Conservation (phyloP, 176 grass and related monocot genomes). For the Paspalum notatum region DNA sequence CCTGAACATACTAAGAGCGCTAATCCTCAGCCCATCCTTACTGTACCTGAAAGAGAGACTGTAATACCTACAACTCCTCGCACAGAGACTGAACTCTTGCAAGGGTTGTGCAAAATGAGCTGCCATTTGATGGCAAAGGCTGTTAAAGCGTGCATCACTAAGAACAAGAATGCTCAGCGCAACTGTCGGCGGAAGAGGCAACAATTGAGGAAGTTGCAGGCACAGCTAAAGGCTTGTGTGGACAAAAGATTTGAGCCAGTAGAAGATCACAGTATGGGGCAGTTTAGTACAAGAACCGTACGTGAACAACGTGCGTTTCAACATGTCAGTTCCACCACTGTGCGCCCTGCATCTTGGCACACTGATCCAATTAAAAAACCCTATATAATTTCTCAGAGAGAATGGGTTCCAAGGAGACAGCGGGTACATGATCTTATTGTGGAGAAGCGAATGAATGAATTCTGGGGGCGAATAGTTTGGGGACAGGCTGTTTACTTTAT, state of each 20-base stretch:
- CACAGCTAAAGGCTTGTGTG: not conserved
- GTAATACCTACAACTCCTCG: no score
- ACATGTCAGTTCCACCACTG: no score
- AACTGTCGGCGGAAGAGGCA: not conserved
- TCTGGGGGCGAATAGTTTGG: not conserved
- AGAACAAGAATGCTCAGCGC: not conserved
- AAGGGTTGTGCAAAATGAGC: not conserved
- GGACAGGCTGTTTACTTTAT: not conserved
- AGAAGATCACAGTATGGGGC: not conserved
- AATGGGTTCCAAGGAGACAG: not conserved
- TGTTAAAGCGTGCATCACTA: not conserved
- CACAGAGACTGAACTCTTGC: not conserved
- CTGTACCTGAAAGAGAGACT: no score
- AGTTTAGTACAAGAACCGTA: not conserved
- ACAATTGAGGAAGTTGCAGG: not conserved
- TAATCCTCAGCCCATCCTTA: no score
- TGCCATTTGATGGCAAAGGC: not conserved
- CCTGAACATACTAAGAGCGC: not conserved
- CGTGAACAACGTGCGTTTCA: no score
- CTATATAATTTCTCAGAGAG: not conserved
- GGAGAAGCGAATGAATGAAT: conserved; percentile 1
- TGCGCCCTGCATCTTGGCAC: accelerated
- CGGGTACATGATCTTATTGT: not conserved
- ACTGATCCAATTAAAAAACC: not conserved
- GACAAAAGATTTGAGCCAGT: accelerated